These are phyloP conservation scores for Phytopythium cucurbitacearum DNA, from an alignment of 352 stramenopile genomes.

Conservation along the genomic window DNA sequence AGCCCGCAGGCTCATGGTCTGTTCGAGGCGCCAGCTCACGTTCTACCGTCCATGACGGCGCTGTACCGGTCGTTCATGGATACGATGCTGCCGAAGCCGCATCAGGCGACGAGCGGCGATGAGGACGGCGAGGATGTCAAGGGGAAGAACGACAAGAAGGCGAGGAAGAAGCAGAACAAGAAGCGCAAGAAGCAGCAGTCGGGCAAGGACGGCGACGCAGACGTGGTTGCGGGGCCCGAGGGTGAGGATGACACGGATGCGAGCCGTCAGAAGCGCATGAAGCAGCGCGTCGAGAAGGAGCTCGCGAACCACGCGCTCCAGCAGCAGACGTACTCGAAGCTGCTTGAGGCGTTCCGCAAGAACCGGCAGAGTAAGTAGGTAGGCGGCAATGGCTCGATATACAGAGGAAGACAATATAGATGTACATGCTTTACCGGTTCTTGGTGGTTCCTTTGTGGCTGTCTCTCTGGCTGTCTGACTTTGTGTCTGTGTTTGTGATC, in stretches of 20 bases:
- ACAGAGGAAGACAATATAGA: constrained; percentile 11
- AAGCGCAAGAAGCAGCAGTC: constrained; percentile 18
- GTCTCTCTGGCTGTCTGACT: neutral
- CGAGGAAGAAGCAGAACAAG: constrained; percentile 50
- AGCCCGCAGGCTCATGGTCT: constrained; percentile 26
- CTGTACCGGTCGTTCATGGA: constrained; percentile 87
- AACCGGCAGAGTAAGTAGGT: constrained; percentile 19
- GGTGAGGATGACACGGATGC: constrained; percentile 28
- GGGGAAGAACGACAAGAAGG: constrained; percentile 56
- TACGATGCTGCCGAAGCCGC: constrained; percentile 75
- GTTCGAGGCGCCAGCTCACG: constrained; percentile 78
- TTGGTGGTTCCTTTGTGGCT: neutral
- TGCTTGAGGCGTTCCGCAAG: constrained; percentile 63
- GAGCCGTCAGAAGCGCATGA: constrained; percentile 39
- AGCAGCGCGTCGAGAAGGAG: constrained; percentile 65
- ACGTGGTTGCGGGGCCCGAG: neutral
- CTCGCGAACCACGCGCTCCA: constrained; percentile 46
- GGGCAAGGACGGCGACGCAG: constrained; percentile 9
- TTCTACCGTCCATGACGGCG: constrained; percentile 77
- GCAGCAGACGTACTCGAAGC: constrained; percentile 67
- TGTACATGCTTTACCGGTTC: constrained; percentile 11
- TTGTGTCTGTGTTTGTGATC: neutral
- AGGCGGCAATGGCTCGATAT: too few relatives aligned
- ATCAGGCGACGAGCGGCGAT: constrained; percentile 12
- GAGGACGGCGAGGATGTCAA: constrained; percentile 4